Evolutionary conservation across 345 rosid genomes (phyloP).

Genomic region (Gossypium mustelinum): DNA sequence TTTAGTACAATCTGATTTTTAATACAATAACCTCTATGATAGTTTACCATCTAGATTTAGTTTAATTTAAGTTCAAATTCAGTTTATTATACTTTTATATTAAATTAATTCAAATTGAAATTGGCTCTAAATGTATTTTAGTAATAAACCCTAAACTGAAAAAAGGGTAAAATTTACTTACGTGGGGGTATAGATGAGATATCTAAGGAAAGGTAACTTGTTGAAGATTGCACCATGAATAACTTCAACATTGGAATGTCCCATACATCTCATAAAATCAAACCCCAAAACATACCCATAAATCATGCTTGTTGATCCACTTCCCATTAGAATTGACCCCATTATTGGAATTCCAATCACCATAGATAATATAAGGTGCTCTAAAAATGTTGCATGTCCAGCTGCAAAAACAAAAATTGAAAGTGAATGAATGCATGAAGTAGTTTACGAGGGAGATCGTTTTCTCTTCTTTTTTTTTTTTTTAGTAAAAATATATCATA

Average conservation of each 20-base stretch:
- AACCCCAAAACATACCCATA: conserved; percentile 59
- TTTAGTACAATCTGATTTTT: no score
- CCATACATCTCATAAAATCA: conserved; percentile 77
- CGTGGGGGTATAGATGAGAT: conserved; percentile 85
- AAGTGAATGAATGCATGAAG: background rate
- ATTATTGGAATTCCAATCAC: conserved; percentile 66
- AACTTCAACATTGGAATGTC: conserved; percentile 77
- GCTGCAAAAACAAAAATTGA: conserved; percentile 40
- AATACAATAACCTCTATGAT: no score
- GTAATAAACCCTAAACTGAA: no score
- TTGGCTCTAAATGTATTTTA: no score
- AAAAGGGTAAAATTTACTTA: conserved; percentile 26
- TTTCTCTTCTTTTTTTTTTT: no score
- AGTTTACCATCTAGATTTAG: no score
- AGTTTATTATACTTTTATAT: no score
- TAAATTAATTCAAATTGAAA: no score
- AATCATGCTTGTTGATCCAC: conserved; percentile 53
- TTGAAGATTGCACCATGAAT: conserved; percentile 53
- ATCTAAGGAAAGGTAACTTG: conserved; percentile 53
- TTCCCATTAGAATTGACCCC: conserved; percentile 54
- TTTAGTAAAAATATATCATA: no score
- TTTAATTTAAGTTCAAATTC: no score
- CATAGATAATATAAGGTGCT: conserved; percentile 45
- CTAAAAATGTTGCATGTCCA: conserved; percentile 62
- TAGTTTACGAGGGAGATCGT: no score